Base-by-base conservation (phyloP, 192 early-diverging fungal species). In the Coemansia sp. region DNA sequence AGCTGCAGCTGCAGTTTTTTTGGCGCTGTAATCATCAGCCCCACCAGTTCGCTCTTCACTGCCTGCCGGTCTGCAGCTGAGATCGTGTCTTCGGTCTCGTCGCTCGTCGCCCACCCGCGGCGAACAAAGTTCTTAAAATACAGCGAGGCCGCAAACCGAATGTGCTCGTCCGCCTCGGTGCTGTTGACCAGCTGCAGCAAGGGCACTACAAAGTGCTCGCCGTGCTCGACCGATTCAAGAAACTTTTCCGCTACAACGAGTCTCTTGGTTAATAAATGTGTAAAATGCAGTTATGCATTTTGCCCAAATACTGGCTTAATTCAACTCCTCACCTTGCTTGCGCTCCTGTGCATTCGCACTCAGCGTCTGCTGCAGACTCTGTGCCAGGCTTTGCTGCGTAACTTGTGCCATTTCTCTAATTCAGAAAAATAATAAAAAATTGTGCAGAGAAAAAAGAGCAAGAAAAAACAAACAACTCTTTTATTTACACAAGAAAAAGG, bases 51-150 rank as follows among this genome's bases (percentile, higher is more conserved):
- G n/a, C 69, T 66, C 77, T 97, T 97, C 69, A 99, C 92, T 5
- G 84, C 87, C 35, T 66, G 62, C 29, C 95, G 85, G 82, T 95
- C 95, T 38, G 85, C 78, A 0, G 63, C 55, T 1, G 67, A n/a
- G 10, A 83, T 57, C 14, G 57, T 66, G 21, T 80, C 74, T 48
- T 70, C 72, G 10, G 59, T 25, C 38, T 83, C 67, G 55, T 82
- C 79, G 71, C 67, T 39, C 64, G 70, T 68, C 48, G 69, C 64
- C 97, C 97, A 99, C 67, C 90, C 75, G 64, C 89, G 86, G 65
- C 93, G 92, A 67, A 98, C 83, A 83, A 88, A 94, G 78, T 99
- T 99, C 82, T 99, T 99, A 81, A 99, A 98, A 65, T 92, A 90
- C 53, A 99, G 75, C 19, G 92, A 85, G 5, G 87, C 92, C 4